phyloP scores from a whole-genome alignment of 2,329 filamentous ascomycete species.

The Penicillium freii region DNA sequence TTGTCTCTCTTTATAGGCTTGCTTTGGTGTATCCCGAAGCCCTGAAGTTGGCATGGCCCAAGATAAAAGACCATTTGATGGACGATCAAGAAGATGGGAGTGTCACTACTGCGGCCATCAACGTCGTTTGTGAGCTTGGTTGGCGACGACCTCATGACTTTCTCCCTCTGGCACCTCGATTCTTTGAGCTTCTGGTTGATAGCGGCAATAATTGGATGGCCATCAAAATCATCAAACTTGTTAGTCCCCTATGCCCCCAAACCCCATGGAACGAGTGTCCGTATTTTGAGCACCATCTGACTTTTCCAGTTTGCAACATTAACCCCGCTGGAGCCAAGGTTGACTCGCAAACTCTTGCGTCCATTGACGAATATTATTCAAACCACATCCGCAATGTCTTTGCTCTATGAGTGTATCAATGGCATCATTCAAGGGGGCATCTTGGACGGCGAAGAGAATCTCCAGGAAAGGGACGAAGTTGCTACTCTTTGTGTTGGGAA shows the following conservation, averaged over 20 bases:
- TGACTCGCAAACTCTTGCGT: conserved; percentile 86
- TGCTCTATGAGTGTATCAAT: conserved; percentile 97
- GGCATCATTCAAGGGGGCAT: conserved; percentile 97
- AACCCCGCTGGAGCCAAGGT: conserved; percentile 84
- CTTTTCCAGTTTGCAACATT: conserved; percentile 77
- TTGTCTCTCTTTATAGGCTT: conserved; percentile 89
- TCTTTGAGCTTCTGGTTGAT: conserved; percentile 90
- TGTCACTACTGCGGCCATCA: conserved; percentile 93
- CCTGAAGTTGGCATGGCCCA: conserved; percentile 88
- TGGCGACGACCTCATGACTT: conserved; percentile 95
- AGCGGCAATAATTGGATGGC: conserved; percentile 99
- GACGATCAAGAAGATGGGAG: conserved; percentile 86
- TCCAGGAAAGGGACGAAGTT: conserved; percentile 83
- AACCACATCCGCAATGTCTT: conserved; percentile 95
- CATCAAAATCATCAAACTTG: conserved; percentile 97
- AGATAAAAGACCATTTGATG: conserved; percentile 90
- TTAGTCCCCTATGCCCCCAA: conserved; percentile 43
- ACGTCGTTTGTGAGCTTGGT: conserved; percentile 92
- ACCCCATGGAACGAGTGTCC: not conserved
- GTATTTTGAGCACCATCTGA: conserved; percentile 19
- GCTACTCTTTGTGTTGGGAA: conserved; percentile 90
- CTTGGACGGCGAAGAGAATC: conserved; percentile 75
- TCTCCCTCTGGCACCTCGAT: conserved; percentile 79
- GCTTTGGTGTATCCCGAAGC: conserved; percentile 97
- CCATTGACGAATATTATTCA: conserved; percentile 90